phyloP scores from a whole-genome alignment of 1,139 yeast species.

The Protomyces gravidus region DNA sequence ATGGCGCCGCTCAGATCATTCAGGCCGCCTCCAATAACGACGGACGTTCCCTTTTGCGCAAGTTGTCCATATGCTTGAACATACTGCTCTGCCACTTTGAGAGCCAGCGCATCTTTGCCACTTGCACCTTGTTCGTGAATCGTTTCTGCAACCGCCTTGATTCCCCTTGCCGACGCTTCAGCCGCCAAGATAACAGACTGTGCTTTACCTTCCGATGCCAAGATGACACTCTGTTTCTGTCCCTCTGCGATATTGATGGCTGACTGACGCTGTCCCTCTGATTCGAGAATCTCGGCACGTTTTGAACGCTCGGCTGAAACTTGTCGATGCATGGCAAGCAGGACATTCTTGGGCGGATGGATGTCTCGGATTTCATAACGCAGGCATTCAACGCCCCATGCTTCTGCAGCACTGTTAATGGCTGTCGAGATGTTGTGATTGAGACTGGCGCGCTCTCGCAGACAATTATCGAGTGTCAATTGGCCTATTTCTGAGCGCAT shows the following conservation, averaged over 20 bases:
- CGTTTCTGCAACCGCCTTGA: conserved; percentile 60
- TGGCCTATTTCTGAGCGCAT: conserved; percentile 88
- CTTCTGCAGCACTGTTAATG: conserved; percentile 76
- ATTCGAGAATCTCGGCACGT: conserved; percentile 79
- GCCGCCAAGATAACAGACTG: conserved; percentile 47
- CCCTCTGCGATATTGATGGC: conserved; percentile 82
- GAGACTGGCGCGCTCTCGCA: conserved; percentile 61
- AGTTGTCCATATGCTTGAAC: conserved; percentile 75
- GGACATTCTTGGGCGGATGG: conserved; percentile 61
- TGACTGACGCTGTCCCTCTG: conserved; percentile 76
- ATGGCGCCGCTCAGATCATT: conserved; percentile 71
- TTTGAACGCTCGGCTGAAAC: conserved; percentile 82
- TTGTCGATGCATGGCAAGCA: conserved; percentile 43
- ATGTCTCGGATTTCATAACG: conserved; percentile 85
- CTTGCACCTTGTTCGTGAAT: conserved; percentile 59
- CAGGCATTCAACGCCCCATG: conserved; percentile 82
- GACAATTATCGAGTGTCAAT: conserved; percentile 68
- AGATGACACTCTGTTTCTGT: conserved; percentile 61
- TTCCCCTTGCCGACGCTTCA: conserved; percentile 72
- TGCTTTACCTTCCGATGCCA: conserved; percentile 61
- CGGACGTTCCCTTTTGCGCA: conserved; percentile 76
- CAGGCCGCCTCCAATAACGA: conserved; percentile 60
- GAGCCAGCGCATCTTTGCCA: conserved; percentile 68
- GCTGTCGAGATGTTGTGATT: conserved; percentile 71
- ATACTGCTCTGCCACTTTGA: conserved; percentile 79